A percentile compares a stretch with the other conserved stretches of the same genome.
These are phyloP conservation scores for Solanum aculeatissimum DNA, from an alignment of 305 asterid species.

Conservation along the genomic window DNA sequence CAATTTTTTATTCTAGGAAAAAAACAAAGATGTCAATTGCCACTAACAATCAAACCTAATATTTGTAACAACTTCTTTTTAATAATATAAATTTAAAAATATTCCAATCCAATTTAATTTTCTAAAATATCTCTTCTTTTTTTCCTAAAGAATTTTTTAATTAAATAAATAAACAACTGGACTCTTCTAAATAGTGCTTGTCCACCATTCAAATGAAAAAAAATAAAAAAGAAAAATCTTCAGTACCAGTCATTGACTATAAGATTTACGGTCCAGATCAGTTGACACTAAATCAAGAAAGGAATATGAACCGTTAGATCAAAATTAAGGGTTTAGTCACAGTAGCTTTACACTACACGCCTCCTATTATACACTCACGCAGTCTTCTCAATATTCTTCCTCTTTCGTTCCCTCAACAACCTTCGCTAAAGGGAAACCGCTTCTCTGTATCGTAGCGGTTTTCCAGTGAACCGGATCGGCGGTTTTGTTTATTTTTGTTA, in stretches of 20 bases:
- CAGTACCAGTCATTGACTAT: neutral
- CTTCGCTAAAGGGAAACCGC: constrained; percentile 13
- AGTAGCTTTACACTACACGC: constrained; percentile 12
- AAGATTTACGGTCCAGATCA: neutral
- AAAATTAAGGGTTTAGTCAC: constrained; percentile 17
- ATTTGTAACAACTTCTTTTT: neutral
- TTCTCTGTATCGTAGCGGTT: constrained; percentile 11
- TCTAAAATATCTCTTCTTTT: neutral
- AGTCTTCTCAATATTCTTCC: neutral
- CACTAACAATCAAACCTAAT: neutral
- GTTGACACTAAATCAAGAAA: neutral
- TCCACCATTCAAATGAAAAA: neutral
- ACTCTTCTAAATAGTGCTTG: neutral
- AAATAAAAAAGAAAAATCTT: neutral
- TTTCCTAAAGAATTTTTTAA: neutral
- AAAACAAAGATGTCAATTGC: neutral
- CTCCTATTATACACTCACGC: constrained; percentile 8
- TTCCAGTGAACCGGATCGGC: neutral
- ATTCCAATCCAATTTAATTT: neutral
- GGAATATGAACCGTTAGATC: constrained; percentile 11
- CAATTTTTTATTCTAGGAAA: neutral
- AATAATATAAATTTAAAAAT: neutral
- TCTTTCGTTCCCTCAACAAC: neutral
- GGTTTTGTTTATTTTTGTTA: neutral
- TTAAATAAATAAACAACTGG: neutral